Base-by-base conservation (phyloP, 1,284 basidiomycete genomes). In the Xanthoconium separans region DNA sequence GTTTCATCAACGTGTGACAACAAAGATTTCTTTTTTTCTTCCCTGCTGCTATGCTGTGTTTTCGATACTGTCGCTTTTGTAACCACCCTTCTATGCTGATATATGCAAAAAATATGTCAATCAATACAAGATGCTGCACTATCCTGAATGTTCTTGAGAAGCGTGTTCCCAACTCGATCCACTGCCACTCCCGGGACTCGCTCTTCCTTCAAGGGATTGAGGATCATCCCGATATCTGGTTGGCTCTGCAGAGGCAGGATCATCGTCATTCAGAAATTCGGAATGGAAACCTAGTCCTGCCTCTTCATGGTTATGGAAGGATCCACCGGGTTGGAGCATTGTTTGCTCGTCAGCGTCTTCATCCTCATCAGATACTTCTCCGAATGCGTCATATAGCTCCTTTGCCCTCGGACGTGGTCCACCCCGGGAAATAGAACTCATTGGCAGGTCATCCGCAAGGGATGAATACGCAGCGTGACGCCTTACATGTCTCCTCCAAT, bases 311-410 rank as follows among this genome's bases (percentile, higher is more conserved):
- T 63, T 61, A 39, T 63, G 58, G 5, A 63, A 46, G 16, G 66
- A 50, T 50, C 45, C 49, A 58, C 56, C 58, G 30, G 68, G 65
- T 11, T 74, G 73, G 50, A 91, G 70, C 40, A 77, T 76, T 6
- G 84, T 84, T 61, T 80, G 77, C 64, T 91, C 88, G 66, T 90
- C 82, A 29, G 77, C 85, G 53, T 89, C 84, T 36, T 81, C 87
- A 56, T 89, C 80, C 40, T 90, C 87, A 59, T 91, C 88, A 27
- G 84, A 87, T 31, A 85, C 79, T 68, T 93, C 91, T 20, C 92
- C 93, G 72, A 95, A 95, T 15, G 93, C 93, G 71, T 95, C 93
- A 64, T 95, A 95, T 53, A 95, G 68, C 69, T 95, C 93, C 74
- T 89, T 91, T 40, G 89, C 86, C 18, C 81, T 79, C 27, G 77